These are phyloP conservation scores for Cladophialophora bantiana DNA, from an alignment of 2,329 filamentous ascomycete species.

Conservation along the genomic window DNA sequence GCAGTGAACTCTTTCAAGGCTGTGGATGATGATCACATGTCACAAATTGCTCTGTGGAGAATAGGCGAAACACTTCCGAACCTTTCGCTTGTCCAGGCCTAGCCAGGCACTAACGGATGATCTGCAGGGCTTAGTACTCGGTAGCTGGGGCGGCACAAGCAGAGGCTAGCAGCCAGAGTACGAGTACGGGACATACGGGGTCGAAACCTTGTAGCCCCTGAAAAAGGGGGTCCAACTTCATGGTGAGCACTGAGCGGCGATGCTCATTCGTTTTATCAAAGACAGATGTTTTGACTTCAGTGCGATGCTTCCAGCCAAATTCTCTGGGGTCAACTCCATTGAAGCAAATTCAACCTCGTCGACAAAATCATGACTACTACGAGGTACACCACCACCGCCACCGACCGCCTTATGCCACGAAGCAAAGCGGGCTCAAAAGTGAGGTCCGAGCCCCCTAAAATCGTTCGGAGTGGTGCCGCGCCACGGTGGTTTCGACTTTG, in stretches of 20 bases:
- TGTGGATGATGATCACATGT: not conserved
- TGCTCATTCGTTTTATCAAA: not conserved
- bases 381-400: not conserved
- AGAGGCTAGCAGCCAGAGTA: too few species aligned
- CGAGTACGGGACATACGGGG: not conserved
- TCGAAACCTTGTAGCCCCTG: conserved; percentile 6
- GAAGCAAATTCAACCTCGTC: not conserved
- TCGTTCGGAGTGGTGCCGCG: conserved; percentile 1
- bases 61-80: conserved; percentile 1
- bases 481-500: conserved; percentile 13
- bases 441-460: not conserved
- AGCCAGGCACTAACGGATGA: conserved; percentile 2
- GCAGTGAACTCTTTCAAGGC: not conserved
- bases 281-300: not conserved
- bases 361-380: not conserved
- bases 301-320: not conserved
- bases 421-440: not conserved
- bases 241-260: not conserved
- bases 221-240: not conserved
- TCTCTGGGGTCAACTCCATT: not conserved
- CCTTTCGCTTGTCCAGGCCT: conserved; percentile 4
- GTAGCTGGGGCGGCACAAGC: too few species aligned
- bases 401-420: not conserved
- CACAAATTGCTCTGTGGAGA: not conserved
- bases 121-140: conserved; percentile 2